Base-by-base conservation (phyloP, 2,329 filamentous ascomycete species). In the Diaporthe ampelina region DNA sequence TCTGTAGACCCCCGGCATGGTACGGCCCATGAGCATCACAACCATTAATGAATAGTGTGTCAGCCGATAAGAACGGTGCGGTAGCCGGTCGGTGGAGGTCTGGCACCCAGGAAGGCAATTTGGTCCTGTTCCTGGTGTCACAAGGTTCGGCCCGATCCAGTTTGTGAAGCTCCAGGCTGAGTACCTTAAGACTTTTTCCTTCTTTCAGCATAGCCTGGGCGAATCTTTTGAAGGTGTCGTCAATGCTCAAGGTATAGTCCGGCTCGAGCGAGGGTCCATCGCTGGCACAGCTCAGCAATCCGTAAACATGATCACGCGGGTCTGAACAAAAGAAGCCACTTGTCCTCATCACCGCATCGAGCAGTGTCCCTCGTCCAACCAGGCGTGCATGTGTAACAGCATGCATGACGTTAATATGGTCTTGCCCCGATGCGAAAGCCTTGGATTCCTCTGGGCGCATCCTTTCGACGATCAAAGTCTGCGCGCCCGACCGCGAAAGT, bases 341-440 rank as follows among this genome's bases (percentile, higher is more conserved):
- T n/a, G 45, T 48, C 5, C 8, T 11, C 19, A 10, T n/a, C 8
- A n/a, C 45, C 45, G 3, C 21, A 19, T 48, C 45, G 11, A n/a
- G 8, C 3, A 48, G 8, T n/a, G 45, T 48, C 5, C 45, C 45
- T 6, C 3, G 45, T 48, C 21, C 45, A 48, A 9, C 4, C 45
- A 15, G 2, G 7, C 45, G 45, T 3, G 1, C 21, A n/a, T n/a
- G 3, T 48, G 45, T 1, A 11, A 48, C 8, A 15, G 3, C 8
- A 8, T 2, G 0, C 45, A 48, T 48, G 1, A n/a, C 21, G 19
- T n/a, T 0, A n/a, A 48, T 48, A 1, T 10, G 13, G 19, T 3
- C 9, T 3, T 10, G 0, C 1, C 45, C 45, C 4, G 10, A 0
- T 48, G 19, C 2, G 45, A 48, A 21, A n/a, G 45, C 1, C 7